Conservation (phyloP, 306 rosid species). For the Glycine latifolia region DNA sequence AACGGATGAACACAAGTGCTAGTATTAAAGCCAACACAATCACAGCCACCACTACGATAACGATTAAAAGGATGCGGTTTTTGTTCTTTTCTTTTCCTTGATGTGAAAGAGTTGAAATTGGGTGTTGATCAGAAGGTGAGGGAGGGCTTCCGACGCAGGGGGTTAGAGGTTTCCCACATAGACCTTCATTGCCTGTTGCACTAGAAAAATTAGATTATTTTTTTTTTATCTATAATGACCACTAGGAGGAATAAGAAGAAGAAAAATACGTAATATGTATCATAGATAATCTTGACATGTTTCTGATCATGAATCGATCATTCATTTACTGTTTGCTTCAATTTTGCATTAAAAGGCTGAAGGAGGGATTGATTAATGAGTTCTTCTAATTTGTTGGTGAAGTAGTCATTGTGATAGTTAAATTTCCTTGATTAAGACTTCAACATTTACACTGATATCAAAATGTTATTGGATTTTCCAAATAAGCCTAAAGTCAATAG, state of each 20-base stretch:
- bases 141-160: conserved; percentile 53
- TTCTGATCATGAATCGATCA: not conserved
- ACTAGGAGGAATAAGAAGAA: not conserved
- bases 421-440: not conserved
- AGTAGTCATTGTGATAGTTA: not conserved
- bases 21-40: conserved; percentile 46
- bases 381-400: not conserved
- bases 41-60: conserved; percentile 44
- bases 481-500: not conserved
- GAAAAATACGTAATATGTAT: not conserved
- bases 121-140: not conserved
- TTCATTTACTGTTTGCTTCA: not conserved
- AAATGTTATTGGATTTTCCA: conserved; percentile 1
- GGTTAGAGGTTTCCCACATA: conserved; percentile 74
- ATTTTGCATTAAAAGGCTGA: conserved; percentile 11
- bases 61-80: conserved; percentile 31
- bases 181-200: conserved; percentile 65
- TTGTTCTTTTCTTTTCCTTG: conserved; percentile 36
- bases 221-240: not conserved
- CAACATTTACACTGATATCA: not conserved
- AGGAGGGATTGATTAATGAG: not conserved
- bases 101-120: not conserved
- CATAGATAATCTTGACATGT: not conserved
- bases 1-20: conserved; percentile 39
- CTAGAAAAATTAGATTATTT: conserved; percentile 25